phyloP scores from a whole-genome alignment of 2,329 filamentous ascomycete species.

The Ophiostoma sp. region DNA sequence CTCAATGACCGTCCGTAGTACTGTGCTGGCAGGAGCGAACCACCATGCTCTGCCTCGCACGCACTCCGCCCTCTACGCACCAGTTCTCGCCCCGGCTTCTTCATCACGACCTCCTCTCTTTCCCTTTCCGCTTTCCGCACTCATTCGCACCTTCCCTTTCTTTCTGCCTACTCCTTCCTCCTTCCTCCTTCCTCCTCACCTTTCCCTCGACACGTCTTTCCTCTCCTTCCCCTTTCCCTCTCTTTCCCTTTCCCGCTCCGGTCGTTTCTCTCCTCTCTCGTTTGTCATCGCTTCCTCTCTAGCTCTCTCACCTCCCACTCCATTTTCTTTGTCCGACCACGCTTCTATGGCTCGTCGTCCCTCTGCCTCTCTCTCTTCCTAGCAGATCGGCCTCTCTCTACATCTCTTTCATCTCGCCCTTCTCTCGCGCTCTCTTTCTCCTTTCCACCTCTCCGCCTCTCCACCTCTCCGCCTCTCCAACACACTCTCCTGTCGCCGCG shows the following conservation, averaged over 20 bases:
- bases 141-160: conserved; percentile 10
- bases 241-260: neutral
- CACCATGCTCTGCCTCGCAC: conserved; percentile 11
- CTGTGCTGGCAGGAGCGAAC: conserved; percentile 6
- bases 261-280: neutral
- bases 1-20: neutral
- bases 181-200: conserved; percentile 15
- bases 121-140: conserved; percentile 15
- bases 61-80: neutral
- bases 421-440: neutral
- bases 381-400: neutral
- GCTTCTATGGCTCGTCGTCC: no score
- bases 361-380: neutral
- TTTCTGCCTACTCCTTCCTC: conserved; percentile 3
- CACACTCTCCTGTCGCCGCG: neutral
- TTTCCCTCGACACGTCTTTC: neutral
- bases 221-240: neutral
- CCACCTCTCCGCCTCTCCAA: neutral
- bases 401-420: neutral
- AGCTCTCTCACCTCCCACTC: neutral
- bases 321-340: neutral
- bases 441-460: neutral
- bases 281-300: conserved; percentile 2
- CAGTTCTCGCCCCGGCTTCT: conserved; percentile 12
- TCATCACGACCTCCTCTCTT: conserved; percentile 12